Evolutionary conservation across 371 early-diverging fungal genomes (phyloP).

Genomic region (Syncephalastrum sp.): DNA sequence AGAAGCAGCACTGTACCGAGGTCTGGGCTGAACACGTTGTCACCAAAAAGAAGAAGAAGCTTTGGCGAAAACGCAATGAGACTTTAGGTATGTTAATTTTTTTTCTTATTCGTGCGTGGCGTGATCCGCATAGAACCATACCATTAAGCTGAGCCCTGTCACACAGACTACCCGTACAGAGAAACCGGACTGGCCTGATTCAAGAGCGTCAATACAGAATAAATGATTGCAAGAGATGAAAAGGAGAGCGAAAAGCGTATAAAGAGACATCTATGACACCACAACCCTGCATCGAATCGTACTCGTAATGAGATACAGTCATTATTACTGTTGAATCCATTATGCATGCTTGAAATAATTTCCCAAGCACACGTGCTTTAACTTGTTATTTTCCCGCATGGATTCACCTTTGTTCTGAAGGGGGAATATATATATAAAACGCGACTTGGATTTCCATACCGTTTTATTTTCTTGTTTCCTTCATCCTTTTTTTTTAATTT

Average conservation of each 20-base stretch:
- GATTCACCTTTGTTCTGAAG: background rate
- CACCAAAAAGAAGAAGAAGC: constrained; percentile 70
- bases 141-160: constrained; percentile 3
- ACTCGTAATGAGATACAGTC: too few relatives aligned
- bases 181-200: background rate
- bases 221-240: too few relatives aligned
- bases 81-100: constrained; percentile 43
- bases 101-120: background rate
- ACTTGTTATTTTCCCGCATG: constrained; percentile 1
- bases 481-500: too few relatives aligned
- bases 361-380: too few relatives aligned
- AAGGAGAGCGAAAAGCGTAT: too few relatives aligned
- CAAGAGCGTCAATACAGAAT: too few relatives aligned
- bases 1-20: constrained; percentile 75
- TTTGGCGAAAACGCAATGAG: constrained; percentile 85
- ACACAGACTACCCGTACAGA: constrained; percentile 6
- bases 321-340: too few relatives aligned
- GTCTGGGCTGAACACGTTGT: constrained; percentile 74
- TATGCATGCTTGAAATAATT: too few relatives aligned
- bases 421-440: too few relatives aligned
- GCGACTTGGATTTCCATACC: background rate
- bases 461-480: background rate
- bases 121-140: too few relatives aligned
- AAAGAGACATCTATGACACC: too few relatives aligned
- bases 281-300: too few relatives aligned